Base-by-base conservation (phyloP, 495 filamentous ascomycete species). In the Neurospora tetrasperma region DNA sequence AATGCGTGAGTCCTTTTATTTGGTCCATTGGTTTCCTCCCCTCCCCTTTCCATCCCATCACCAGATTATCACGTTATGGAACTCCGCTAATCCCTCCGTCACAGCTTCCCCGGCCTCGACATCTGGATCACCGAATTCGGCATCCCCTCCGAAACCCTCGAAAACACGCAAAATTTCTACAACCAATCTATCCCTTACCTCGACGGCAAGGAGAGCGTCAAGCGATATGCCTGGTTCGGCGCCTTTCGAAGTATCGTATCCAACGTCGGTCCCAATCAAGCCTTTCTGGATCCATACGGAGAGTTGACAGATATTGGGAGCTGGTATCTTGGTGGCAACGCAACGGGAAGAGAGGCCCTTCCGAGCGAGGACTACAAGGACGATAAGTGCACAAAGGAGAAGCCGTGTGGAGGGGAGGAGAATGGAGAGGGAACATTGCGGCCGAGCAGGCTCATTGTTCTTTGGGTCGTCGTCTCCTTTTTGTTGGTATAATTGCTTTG, bases 81-180 rank as follows among this genome's bases (percentile, higher is more conserved):
- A 0, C 4, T 38, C 35, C 35, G 35, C 35, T 38, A 38, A 38
- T 2, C 4, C 4, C 35, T 38, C 35, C 35, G 35, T 38, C 35
- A 38, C 35, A 79, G 77, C 66, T 88, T 84, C 75, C 83, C 83
- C 54, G 83, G 84, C 68, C 82, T 79, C 74, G 80, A 79, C 12
- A 82, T 90, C 69, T 90, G 89, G 89, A 78, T 90, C 12, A 89
- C 87, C 10, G 88, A 90, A 75, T 89, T 84, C 76, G 89, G 86
- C 31, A 77, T 79, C 69, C 69, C 82, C 41, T 75, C 85, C 75
- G 77, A 83, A 70, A 75, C 74, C 8, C 76, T 90, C 66, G 48
- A 76, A 14, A 81, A 81, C 5, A 86, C 86, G 27, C 85, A 91
- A 75, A 70, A 72, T 2, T 89, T 89, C 77, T 91, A 85, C 75